A percentile compares a stretch with the other conserved stretches of the same genome.
These are phyloP conservation scores for Saussurea involucrata DNA, from an alignment of 129 eudicot genomes.

Conservation along the genomic window DNA sequence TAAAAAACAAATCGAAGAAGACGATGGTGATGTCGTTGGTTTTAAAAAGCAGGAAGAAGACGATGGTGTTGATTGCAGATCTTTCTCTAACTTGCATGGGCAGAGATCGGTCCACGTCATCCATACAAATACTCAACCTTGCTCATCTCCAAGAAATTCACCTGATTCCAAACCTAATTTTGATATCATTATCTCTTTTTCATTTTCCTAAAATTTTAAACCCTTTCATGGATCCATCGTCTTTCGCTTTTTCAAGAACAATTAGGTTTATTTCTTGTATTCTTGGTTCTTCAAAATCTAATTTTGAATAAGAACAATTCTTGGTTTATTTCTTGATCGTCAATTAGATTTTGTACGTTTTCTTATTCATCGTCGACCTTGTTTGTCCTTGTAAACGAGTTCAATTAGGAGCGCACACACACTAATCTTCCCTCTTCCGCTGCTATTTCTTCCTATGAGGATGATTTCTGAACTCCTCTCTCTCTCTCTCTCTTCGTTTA, in stretches of 20 bases:
- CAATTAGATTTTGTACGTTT: conserved; percentile 7
- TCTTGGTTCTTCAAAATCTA: conserved; percentile 10
- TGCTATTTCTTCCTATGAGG: too few species aligned
- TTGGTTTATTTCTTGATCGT: conserved; percentile 1
- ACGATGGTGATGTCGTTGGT: too few species aligned
- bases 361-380: conserved; percentile 21
- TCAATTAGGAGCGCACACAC: conserved; percentile 4
- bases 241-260: background rate
- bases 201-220: background rate
- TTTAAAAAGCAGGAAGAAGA: too few species aligned
- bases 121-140: background rate
- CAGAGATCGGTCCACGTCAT: conserved; percentile 27
- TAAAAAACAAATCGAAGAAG: too few species aligned
- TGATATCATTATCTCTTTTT: background rate
- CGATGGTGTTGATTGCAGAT: too few species aligned
- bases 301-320: too few species aligned
- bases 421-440: too few species aligned
- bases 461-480: too few species aligned
- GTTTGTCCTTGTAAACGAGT: conserved; percentile 20
- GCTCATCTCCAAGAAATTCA: conserved; percentile 6
- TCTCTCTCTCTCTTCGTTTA: too few species aligned
- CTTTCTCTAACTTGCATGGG: too few species aligned
- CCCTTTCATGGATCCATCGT: conserved; percentile 26
- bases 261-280: background rate
- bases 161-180: background rate